These are phyloP conservation scores for Cutaneotrichosporon cutaneum DNA, from an alignment of 1,284 basidiomycete species.

Conservation along the genomic window DNA sequence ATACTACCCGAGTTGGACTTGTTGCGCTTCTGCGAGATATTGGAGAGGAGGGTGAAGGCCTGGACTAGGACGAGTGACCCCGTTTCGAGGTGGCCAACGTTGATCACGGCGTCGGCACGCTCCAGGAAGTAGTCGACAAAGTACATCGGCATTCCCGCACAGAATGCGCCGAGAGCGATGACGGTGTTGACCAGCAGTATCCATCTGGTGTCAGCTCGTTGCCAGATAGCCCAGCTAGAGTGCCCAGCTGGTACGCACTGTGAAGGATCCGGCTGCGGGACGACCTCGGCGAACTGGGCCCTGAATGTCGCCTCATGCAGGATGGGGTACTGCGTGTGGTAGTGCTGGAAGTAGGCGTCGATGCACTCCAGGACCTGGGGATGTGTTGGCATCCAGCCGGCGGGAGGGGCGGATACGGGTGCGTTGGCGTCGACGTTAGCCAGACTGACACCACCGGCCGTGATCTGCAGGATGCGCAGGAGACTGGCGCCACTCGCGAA, in stretches of 20 bases:
- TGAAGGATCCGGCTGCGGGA: constrained; percentile 22
- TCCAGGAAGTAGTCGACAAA: constrained; percentile 30
- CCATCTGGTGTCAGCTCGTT: constrained; percentile 24
- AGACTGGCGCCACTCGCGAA: constrained; percentile 30
- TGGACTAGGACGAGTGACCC: constrained; percentile 32
- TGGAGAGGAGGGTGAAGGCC: constrained; percentile 32
- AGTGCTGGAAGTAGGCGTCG: constrained; percentile 32
- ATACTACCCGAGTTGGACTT: constrained; percentile 30
- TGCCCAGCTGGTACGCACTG: constrained; percentile 17
- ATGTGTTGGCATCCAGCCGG: constrained; percentile 14
- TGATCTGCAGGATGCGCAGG: constrained; percentile 29
- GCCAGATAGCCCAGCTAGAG: too few relatives aligned
- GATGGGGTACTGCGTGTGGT: constrained; percentile 35
- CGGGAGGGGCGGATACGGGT: constrained; percentile 9
- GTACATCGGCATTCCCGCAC: constrained; percentile 24
- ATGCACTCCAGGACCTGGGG: constrained; percentile 18
- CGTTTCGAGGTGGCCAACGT: constrained; percentile 29
- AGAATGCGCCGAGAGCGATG: constrained; percentile 33
- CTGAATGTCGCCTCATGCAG: constrained; percentile 35
- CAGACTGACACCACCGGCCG: constrained; percentile 20
- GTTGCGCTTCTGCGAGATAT: constrained; percentile 36
- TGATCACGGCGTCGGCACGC: constrained; percentile 18
- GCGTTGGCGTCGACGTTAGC: background rate
- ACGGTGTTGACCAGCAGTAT: constrained; percentile 25
- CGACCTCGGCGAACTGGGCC: constrained; percentile 31